A percentile compares a stretch with the other conserved stretches of the same genome.
Conservation (phyloP, 306 rosid genomes). For the Vigna hirtella region DNA sequence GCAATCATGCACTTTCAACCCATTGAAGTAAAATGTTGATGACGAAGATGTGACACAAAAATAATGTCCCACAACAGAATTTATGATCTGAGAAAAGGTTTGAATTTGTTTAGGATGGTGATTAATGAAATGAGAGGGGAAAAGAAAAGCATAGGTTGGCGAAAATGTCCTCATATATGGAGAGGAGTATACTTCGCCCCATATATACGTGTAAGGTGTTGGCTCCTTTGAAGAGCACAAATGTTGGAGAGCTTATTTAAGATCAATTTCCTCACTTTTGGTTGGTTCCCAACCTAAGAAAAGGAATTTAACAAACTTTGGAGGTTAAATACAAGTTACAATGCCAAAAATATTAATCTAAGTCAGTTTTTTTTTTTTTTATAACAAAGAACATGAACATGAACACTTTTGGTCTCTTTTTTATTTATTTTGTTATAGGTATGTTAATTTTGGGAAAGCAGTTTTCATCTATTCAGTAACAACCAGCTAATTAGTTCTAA, state of each 20-base stretch:
- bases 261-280: slow-evolving; percentile 31
- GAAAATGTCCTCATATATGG: slow-evolving; percentile 52
- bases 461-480: slow-evolving; percentile 18
- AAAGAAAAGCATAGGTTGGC: slow-evolving; percentile 39
- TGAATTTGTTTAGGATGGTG: slow-evolving; percentile 10
- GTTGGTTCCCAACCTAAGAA: slow-evolving; percentile 40
- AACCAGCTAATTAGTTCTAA: neutral
- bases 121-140: slow-evolving; percentile 36
- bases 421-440: neutral
- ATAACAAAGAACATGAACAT: neutral
- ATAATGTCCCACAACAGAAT: neutral
- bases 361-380: neutral
- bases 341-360: neutral
- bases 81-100: slow-evolving; percentile 36
- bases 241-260: slow-evolving; percentile 39
- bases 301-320: slow-evolving; percentile 25
- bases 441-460: neutral
- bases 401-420: neutral
- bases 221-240: slow-evolving; percentile 44
- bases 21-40: slow-evolving; percentile 44
- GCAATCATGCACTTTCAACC: slow-evolving; percentile 37
- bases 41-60: slow-evolving; percentile 6
- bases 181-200: slow-evolving; percentile 75
- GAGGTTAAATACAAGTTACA: neutral
- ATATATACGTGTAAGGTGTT: slow-evolving; percentile 58